Evolutionary conservation across 129 eudicot genomes (phyloP).

Genomic region (Arctium minus): DNA sequence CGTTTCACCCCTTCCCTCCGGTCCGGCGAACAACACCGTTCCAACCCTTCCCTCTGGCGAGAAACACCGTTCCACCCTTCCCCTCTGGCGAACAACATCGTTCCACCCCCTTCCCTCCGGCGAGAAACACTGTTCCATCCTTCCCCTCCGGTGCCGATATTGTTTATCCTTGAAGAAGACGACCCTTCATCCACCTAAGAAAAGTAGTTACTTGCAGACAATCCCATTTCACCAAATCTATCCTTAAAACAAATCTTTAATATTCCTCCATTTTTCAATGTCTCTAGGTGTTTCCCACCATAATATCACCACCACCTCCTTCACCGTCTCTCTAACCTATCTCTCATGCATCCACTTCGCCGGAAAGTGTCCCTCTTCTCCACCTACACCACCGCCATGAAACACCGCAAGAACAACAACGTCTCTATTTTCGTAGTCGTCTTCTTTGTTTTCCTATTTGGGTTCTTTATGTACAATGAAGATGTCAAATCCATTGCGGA

Average conservation of each 20-base stretch:
- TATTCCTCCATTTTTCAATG: slow-evolving; percentile 25
- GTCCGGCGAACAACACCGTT: too few relatives aligned
- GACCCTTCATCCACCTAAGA: slow-evolving; percentile 50
- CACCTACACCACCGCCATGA: slow-evolving; percentile 49
- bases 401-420: slow-evolving; percentile 60
- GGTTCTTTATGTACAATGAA: slow-evolving; percentile 86
- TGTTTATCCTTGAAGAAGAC: slow-evolving; percentile 53
- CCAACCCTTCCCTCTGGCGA: too few relatives aligned
- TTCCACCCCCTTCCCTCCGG: too few relatives aligned
- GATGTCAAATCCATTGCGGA: slow-evolving; percentile 90
- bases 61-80: too few relatives aligned
- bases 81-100: too few relatives aligned
- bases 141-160: too few relatives aligned
- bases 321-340: slow-evolving; percentile 1
- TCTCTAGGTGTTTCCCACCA: slow-evolving; percentile 14
- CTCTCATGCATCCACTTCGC: slow-evolving; percentile 65
- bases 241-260: slow-evolving; percentile 24
- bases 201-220: slow-evolving; percentile 56
- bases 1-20: too few relatives aligned
- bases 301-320: slow-evolving; percentile 21
- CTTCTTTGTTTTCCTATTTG: slow-evolving; percentile 71
- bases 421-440: slow-evolving; percentile 64
- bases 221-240: slow-evolving; percentile 78
- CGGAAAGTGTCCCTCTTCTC: slow-evolving; percentile 57
- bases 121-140: too few relatives aligned